Base-by-base conservation (phyloP, 2,329 filamentous ascomycete genomes). In the Pseudofabraea citricarpa region DNA sequence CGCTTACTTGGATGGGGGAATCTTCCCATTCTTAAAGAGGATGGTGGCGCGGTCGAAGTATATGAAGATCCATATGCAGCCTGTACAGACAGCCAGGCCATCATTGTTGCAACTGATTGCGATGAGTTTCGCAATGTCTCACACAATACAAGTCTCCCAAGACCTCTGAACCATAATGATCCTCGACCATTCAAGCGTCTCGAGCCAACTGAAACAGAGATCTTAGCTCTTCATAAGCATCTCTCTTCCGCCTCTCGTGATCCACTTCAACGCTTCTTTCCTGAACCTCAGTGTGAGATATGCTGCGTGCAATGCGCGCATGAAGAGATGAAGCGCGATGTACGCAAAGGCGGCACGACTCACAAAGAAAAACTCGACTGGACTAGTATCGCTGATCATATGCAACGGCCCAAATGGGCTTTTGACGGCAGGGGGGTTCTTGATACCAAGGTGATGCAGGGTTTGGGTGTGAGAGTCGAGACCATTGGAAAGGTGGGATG, bases 101-200 rank as follows among this genome's bases (percentile, higher is more conserved):
- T 75, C 5, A 61, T 75, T 20, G 66, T 78, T 31, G 63, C 75
- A 47, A 77, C 72, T 1, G 73, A 74, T 16, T 76, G 71, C 60
- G 71, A 75, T 41, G 71, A 76, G 43, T 76, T 77, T 56, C 64
- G 63, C 20, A 65, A 64, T n/a, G 18, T 23, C 9, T 13, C 18
- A 5, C 35, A 15, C 13, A 26, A 43, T 39, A 13, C 22, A 36
- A 43, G 13, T 4, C 45, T 7, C 19, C 36, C 15, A 7, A 19
- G 12, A 19, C 24, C n/a, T 6, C 19, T 12, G 29, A 23, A 35
- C 1, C 10, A 3, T 6, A 12, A 19, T 21, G 56, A 58, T 36
- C 56, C 56, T 4, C 39, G 55, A 8, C 56, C 58, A 4, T 55
- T 58, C 24, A n/a, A 23, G 12, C 31, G 40, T 21, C 32, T 52